A percentile compares a stretch with the other conserved stretches of the same genome.
Evolutionary conservation across 805 yeast species (phyloP).

Genomic region (Kuraishia floccosa): DNA sequence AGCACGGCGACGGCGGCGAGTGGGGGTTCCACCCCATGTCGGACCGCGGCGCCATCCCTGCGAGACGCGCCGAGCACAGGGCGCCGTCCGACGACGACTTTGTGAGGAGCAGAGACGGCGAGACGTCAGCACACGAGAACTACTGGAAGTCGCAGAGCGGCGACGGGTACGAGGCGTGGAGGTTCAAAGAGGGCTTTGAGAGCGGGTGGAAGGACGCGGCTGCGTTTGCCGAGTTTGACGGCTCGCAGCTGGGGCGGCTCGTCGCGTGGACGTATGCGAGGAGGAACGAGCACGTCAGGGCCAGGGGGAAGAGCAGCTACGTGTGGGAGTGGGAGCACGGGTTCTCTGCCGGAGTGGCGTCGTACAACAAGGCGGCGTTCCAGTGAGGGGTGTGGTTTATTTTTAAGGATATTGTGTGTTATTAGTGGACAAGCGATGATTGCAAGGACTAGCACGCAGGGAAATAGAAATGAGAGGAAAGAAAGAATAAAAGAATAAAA

Average conservation of each 20-base stretch:
- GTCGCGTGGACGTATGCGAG: slow-evolving; percentile 61
- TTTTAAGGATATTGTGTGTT: not conserved
- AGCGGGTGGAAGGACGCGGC: slow-evolving; percentile 66
- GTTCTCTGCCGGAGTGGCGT: slow-evolving; percentile 48
- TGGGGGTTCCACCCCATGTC: slow-evolving; percentile 87
- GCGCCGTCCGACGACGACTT: slow-evolving; percentile 29
- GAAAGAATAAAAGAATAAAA: not conserved
- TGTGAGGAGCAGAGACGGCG: slow-evolving; percentile 24
- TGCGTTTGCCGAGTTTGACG: slow-evolving; percentile 59
- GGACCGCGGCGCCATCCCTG: slow-evolving; percentile 44
- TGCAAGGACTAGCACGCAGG: too few relatives aligned
- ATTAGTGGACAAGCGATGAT: too few relatives aligned
- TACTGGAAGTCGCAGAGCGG: slow-evolving; percentile 62
- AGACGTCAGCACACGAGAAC: slow-evolving; percentile 33
- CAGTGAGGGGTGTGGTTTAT: not conserved
- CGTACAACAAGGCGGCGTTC: slow-evolving; percentile 16
- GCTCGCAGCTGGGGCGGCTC: slow-evolving; percentile 64
- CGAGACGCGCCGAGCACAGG: slow-evolving; percentile 13
- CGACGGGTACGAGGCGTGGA: slow-evolving; percentile 66
- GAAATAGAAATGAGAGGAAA: not conserved
- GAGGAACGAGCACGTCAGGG: slow-evolving; percentile 42
- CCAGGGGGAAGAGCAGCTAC: slow-evolving; percentile 43
- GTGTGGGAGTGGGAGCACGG: slow-evolving; percentile 93
- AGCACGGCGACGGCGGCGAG: slow-evolving; percentile 88
- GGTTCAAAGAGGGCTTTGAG: slow-evolving; percentile 69